Conservation (phyloP, 2,329 filamentous ascomycete genomes). For the Fusarium hainanense region DNA sequence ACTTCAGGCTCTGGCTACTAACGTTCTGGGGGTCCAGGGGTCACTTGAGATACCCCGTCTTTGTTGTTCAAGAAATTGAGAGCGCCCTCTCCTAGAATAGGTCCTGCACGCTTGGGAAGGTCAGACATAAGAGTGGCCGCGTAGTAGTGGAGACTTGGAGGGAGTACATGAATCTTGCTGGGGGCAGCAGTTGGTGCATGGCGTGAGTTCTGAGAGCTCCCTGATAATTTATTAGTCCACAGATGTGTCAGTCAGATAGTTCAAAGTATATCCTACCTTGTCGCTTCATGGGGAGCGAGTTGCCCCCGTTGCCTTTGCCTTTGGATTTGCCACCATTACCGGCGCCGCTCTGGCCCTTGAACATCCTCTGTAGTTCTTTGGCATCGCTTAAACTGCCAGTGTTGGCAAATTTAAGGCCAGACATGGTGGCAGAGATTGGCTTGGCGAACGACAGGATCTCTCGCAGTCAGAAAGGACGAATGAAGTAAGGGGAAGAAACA, state of each 20-base stretch:
- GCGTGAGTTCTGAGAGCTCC: background rate
- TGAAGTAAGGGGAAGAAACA: background rate
- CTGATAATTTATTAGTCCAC: constrained; percentile 11
- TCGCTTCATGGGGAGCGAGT: constrained; percentile 15
- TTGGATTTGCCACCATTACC: background rate
- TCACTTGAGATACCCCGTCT: constrained; percentile 8
- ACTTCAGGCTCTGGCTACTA: background rate
- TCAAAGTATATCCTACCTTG: constrained; percentile 9
- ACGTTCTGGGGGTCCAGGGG: constrained; percentile 5
- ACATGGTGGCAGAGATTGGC: background rate
- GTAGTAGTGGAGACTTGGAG: constrained; percentile 39
- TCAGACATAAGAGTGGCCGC: constrained; percentile 14
- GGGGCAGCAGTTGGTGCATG: constrained; percentile 1
- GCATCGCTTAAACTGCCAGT: constrained; percentile 45
- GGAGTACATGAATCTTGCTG: constrained; percentile 6
- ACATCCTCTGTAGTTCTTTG: constrained; percentile 42
- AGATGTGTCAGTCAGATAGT: background rate
- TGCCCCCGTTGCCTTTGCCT: background rate
- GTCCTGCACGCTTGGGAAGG: constrained; percentile 18
- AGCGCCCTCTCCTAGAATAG: constrained; percentile 36
- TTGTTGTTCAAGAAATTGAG: constrained; percentile 41
- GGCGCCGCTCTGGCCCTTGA: constrained; percentile 17
- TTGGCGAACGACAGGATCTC: background rate
- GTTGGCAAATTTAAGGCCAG: constrained; percentile 37
- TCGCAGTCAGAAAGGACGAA: background rate